Evolutionary conservation across 2,329 filamentous ascomycete genomes (phyloP).

Genomic region (Penicillium sp.): DNA sequence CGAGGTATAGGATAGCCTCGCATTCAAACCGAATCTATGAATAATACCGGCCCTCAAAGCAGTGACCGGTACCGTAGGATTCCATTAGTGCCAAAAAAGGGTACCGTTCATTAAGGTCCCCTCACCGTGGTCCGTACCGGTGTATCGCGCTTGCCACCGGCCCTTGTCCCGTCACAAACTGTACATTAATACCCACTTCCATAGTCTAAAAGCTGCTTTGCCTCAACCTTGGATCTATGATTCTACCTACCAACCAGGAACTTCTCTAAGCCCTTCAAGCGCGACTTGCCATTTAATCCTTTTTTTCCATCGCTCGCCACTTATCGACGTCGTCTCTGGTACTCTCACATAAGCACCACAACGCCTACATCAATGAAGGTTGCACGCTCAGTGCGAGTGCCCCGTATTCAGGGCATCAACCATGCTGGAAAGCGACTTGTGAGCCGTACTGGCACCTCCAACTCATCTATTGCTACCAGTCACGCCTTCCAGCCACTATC

Average conservation of each 20-base stretch:
- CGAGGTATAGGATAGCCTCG: background rate
- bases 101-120: background rate
- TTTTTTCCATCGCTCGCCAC: background rate
- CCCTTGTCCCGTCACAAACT: constrained; percentile 1
- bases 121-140: constrained; percentile 26
- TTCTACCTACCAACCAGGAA: background rate
- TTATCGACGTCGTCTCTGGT: background rate
- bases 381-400: constrained; percentile 27
- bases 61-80: constrained; percentile 1
- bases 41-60: constrained; percentile 3
- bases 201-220: constrained; percentile 1
- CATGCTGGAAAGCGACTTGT: constrained; percentile 23
- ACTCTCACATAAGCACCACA: background rate
- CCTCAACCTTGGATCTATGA: constrained; percentile 8
- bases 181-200: constrained; percentile 3
- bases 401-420: constrained; percentile 11
- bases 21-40: constrained; percentile 2
- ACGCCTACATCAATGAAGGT: constrained; percentile 25
- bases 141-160: constrained; percentile 27
- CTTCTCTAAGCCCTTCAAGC: background rate
- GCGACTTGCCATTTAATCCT: background rate
- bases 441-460: constrained; percentile 32
- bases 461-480: constrained; percentile 29
- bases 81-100: background rate
- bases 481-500: constrained; percentile 23